phyloP scores from a whole-genome alignment of 2,329 filamentous ascomycete genomes.

The Verticillium albo-atrum region DNA sequence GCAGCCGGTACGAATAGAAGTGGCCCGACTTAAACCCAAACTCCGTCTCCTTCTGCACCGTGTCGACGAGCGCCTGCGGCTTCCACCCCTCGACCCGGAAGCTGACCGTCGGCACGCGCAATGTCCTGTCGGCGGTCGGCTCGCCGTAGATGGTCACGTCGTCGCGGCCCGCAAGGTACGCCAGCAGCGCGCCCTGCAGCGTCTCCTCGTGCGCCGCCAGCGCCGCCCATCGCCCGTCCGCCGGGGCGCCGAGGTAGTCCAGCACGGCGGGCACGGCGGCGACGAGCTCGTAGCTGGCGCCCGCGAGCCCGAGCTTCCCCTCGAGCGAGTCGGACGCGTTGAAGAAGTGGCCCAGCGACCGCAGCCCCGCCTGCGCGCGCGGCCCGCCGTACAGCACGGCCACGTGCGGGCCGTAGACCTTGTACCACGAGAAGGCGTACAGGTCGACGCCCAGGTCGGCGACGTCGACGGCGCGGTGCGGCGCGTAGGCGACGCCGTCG shows the following conservation, averaged over 20 bases:
- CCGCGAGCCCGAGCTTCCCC: constrained; percentile 65
- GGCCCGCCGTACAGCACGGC: constrained; percentile 64
- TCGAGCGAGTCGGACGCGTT: constrained; percentile 55
- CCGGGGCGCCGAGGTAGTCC: constrained; percentile 48
- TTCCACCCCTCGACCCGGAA: constrained; percentile 56
- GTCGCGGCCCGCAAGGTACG: constrained; percentile 48
- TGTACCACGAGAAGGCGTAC: constrained; percentile 80
- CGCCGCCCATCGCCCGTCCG: constrained; percentile 38
- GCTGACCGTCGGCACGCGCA: constrained; percentile 62
- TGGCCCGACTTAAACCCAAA: constrained; percentile 64
- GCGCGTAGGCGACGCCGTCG: constrained; percentile 73
- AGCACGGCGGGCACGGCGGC: constrained; percentile 58
- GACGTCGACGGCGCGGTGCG: constrained; percentile 67
- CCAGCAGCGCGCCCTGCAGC: constrained; percentile 54
- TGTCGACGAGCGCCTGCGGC: constrained; percentile 55
- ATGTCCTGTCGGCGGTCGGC: constrained; percentile 35
- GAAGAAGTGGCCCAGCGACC: constrained; percentile 62
- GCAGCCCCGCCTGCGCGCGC: constrained; percentile 49
- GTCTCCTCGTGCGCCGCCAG: constrained; percentile 56
- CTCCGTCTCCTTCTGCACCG: constrained; percentile 52
- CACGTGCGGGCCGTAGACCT: constrained; percentile 74
- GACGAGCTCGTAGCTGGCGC: constrained; percentile 65
- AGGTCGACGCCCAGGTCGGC: constrained; percentile 66
- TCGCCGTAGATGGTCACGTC: constrained; percentile 58
- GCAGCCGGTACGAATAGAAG: constrained; percentile 64